Evolutionary conservation across 768 basidiomycete species (phyloP).

Genomic region (Boletus reticulatus): DNA sequence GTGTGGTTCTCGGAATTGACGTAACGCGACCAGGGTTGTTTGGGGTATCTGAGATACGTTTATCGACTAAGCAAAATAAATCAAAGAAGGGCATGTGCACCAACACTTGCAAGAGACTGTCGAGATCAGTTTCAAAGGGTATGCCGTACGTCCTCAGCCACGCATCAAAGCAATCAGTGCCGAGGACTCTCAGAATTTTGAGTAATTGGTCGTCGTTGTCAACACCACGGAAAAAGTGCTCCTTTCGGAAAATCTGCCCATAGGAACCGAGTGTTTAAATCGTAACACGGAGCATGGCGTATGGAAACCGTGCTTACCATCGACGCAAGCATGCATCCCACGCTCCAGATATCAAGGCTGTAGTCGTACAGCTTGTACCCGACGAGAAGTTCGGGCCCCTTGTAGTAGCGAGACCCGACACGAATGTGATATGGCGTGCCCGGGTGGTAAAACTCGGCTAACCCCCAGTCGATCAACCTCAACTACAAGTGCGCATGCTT

Average conservation of each 20-base stretch:
- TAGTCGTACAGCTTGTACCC: constrained; percentile 74
- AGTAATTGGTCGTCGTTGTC: constrained; percentile 75
- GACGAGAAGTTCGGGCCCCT: constrained; percentile 69
- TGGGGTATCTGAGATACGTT: constrained; percentile 44
- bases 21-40: constrained; percentile 65
- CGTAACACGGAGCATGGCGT: neutral
- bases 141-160: constrained; percentile 63
- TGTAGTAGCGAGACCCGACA: constrained; percentile 71
- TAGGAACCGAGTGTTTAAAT: neutral
- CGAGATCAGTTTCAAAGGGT: constrained; percentile 61
- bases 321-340: constrained; percentile 72
- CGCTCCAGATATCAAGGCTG: constrained; percentile 69
- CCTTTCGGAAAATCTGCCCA: constrained; percentile 63
- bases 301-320: constrained; percentile 48
- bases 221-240: constrained; percentile 73
- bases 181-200: constrained; percentile 65
- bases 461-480: constrained; percentile 70
- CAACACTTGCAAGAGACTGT: constrained; percentile 51
- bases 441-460: constrained; percentile 76
- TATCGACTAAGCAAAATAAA: neutral
- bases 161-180: constrained; percentile 61
- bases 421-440: constrained; percentile 69
- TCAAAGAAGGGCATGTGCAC: constrained; percentile 10
- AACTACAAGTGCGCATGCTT: constrained; percentile 31
- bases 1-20: constrained; percentile 56